These are phyloP conservation scores for Rhodofomes roseus DNA, from an alignment of 1,284 basidiomycete genomes.

Conservation along the genomic window DNA sequence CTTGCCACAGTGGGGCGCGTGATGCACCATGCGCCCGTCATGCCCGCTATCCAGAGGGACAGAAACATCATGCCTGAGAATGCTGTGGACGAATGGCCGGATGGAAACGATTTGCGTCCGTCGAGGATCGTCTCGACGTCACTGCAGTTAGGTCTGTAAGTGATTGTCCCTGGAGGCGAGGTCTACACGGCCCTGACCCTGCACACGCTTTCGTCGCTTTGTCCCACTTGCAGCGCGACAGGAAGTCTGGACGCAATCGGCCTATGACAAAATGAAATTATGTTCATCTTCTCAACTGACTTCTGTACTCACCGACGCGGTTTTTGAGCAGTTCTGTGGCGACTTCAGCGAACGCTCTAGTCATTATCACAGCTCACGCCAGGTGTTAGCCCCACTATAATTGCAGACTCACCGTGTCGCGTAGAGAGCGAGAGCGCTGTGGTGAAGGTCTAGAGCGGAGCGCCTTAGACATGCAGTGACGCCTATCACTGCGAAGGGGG, in stretches of 20 bases:
- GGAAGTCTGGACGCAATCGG: constrained; percentile 66
- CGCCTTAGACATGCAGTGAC: constrained; percentile 35
- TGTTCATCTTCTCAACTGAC: neutral
- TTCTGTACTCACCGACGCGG: constrained; percentile 42
- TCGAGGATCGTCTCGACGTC: constrained; percentile 38
- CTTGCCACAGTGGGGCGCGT: constrained; percentile 32
- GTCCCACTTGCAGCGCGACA: constrained; percentile 63
- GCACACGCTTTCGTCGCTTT: constrained; percentile 44
- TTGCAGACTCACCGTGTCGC: constrained; percentile 38
- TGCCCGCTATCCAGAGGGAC: constrained; percentile 59
- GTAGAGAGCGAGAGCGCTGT: constrained; percentile 48
- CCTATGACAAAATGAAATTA: constrained; percentile 33
- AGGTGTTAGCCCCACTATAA: neutral
- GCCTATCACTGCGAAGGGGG: constrained; percentile 40
- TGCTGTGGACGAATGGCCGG: constrained; percentile 65
- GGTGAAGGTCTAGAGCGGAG: constrained; percentile 52
- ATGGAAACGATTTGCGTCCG: constrained; percentile 61
- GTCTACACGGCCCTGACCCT: constrained; percentile 37
- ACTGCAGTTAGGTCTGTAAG: constrained; percentile 24
- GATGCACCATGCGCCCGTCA: constrained; percentile 59
- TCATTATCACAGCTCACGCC: neutral
- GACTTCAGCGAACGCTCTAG: constrained; percentile 43
- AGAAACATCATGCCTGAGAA: constrained; percentile 65
- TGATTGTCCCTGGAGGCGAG: too few relatives aligned
- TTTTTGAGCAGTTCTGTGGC: constrained; percentile 58